These are phyloP conservation scores for Starmerella floris DNA, from an alignment of 805 yeast species.

Conservation along the genomic window DNA sequence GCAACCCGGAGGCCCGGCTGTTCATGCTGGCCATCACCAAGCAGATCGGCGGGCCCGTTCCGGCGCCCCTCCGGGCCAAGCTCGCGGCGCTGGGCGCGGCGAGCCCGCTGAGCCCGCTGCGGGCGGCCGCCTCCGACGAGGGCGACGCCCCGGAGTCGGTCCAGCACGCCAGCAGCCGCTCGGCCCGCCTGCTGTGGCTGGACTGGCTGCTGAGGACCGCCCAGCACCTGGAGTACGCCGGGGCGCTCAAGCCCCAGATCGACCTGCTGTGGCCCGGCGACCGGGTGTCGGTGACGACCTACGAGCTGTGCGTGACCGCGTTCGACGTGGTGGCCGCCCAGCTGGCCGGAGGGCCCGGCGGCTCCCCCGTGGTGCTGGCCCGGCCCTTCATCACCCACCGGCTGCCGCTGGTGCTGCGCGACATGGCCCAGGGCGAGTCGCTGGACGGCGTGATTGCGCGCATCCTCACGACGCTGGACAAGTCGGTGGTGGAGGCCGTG, in stretches of 20 bases:
- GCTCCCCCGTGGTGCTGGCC: slow-evolving; percentile 1
- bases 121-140: not conserved
- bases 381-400: slow-evolving; percentile 33
- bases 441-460: slow-evolving; percentile 28
- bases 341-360: not conserved
- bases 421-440: slow-evolving; percentile 23
- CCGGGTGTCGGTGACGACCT: slow-evolving; percentile 21
- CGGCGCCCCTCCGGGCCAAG: not conserved
- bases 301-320: slow-evolving; percentile 34
- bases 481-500: slow-evolving; percentile 16
- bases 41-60: not conserved
- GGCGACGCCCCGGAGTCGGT: not conserved
- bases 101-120: not conserved
- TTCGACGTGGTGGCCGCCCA: slow-evolving; percentile 27
- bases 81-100: not conserved
- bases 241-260: slow-evolving; percentile 9
- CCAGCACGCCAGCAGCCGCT: slow-evolving; percentile 8
- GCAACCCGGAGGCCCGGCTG: slow-evolving; percentile 12
- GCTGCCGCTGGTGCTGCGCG: slow-evolving; percentile 35
- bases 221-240: slow-evolving; percentile 7
- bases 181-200: slow-evolving; percentile 21
- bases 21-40: slow-evolving; percentile 3
- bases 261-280: slow-evolving; percentile 23
- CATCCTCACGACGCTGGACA: slow-evolving; percentile 22
- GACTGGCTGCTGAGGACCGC: slow-evolving; percentile 18